These are phyloP conservation scores for Diaporthe citri DNA, from an alignment of 2,329 filamentous ascomycete species.

Conservation along the genomic window DNA sequence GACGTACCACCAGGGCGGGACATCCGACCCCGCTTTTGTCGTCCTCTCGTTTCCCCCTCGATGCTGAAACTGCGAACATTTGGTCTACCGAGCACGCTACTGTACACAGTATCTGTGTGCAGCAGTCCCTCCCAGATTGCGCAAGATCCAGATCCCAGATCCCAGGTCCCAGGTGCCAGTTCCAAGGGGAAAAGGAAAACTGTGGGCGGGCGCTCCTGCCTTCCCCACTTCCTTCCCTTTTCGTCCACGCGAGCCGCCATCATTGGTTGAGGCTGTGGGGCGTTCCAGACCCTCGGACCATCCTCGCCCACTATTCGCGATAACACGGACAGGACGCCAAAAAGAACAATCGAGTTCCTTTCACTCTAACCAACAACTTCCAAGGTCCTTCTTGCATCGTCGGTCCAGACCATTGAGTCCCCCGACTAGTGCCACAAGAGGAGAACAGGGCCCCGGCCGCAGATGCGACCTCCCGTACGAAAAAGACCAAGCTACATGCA, in stretches of 20 bases:
- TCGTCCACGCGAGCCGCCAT: neutral
- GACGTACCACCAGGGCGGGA: conserved; percentile 5
- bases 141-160: neutral
- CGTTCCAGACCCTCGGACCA: conserved; percentile 27
- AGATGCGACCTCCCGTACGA: conserved; percentile 11
- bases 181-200: neutral
- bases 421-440: neutral
- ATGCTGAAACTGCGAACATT: conserved; percentile 24
- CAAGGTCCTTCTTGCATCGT: neutral
- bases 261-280: neutral
- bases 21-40: conserved; percentile 3
- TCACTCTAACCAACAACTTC: neutral
- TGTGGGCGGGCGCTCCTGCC: neutral
- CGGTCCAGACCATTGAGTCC: neutral
- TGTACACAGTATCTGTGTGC: neutral
- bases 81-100: neutral
- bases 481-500: conserved; percentile 1
- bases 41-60: conserved; percentile 16
- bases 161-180: neutral
- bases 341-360: neutral
- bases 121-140: conserved; percentile 18
- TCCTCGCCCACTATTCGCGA: neutral
- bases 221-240: conserved; percentile 22
- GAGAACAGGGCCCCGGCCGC: neutral
- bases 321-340: conserved; percentile 15